A percentile compares a stretch with the other conserved stretches of the same genome.
Evolutionary conservation across 192 early-diverging fungal genomes (phyloP).

Genomic region (Paraglomus occultum): DNA sequence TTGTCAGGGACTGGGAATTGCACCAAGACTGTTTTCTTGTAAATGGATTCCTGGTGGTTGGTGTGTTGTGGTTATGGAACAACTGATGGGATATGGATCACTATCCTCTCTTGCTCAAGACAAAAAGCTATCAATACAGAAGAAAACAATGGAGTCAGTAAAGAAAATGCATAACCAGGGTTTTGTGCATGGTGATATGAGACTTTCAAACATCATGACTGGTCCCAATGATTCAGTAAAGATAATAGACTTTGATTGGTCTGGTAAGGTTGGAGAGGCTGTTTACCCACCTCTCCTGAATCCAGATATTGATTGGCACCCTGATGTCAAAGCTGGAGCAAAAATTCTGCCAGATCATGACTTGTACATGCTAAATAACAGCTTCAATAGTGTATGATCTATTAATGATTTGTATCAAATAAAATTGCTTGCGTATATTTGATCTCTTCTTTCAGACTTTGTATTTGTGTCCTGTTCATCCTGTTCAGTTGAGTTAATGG

Average conservation of each 20-base stretch:
- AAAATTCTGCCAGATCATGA: conserved; percentile 3
- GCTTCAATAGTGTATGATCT: no score
- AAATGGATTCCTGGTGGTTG: conserved; percentile 18
- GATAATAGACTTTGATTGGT: conserved; percentile 19
- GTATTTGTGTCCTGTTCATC: no score
- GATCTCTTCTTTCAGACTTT: no score
- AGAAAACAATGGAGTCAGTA: not conserved
- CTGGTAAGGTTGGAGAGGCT: conserved; percentile 9
- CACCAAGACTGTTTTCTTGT: conserved; percentile 15
- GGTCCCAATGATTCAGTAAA: conserved; percentile 19
- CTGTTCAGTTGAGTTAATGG: no score
- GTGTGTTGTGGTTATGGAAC: conserved; percentile 14
- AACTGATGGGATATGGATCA: not conserved
- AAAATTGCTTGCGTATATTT: no score
- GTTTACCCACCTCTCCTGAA: conserved; percentile 13
- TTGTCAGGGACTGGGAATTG: not conserved
- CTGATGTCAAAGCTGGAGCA: conserved; percentile 5
- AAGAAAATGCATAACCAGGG: conserved; percentile 10
- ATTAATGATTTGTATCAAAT: no score
- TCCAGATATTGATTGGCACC: not conserved
- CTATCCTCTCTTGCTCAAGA: conserved; percentile 6
- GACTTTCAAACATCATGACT: conserved; percentile 15
- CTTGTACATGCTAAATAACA: conserved; percentile 18
- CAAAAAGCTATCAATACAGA: conserved; percentile 5
- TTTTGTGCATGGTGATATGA: conserved; percentile 15